Base-by-base conservation (phyloP, 768 basidiomycete species). In the Tremella yokohamensis region DNA sequence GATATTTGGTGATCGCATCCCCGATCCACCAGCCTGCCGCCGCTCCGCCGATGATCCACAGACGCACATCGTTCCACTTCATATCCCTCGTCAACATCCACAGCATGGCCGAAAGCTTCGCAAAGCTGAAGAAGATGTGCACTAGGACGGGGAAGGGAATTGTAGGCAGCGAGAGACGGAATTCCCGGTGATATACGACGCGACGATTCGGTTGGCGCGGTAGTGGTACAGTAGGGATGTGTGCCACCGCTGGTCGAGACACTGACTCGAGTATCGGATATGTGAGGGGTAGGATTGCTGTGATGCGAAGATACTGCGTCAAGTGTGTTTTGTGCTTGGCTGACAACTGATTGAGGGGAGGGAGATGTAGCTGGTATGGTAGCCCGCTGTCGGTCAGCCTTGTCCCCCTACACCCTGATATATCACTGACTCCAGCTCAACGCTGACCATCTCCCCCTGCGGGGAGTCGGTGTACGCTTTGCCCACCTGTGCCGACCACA, bases 51-150 rank as follows among this genome's bases (percentile, higher is more conserved):
- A 73, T 62, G 19, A 69, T 50, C 66, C 64, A 66, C 16, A 73
- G 60, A 16, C 63, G 50, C 7, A 20, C 16, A 55, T 73, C 71
- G 2, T 51, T 45, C 69, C 66, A 69, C 15, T 47, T 49, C 71
- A 73, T 70, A 11, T 58, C 63, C 9, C 63, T 40, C 22, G 62
- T 64, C 42, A 73, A 44, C 71, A 73, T 70, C 64, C 62, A 70
- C 3, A 73, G 37, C 58, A 73, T 62, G 18, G 56, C 64, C n/a
- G 45, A 24, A 7, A 68, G 26, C 49, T 60, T 68, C 24, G 64
- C 63, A 66, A 38, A 39, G 26, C 12, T 18, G 58, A 64, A 68
- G 49, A 66, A 56, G 15, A 67, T 47, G 51, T 61, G 63, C 2
- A 45, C 19, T 2, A 64, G 39, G 9, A 61, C 54, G 2, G 56